Percentiles rank a stretch among this genome's conserved stretches.
Evolutionary conservation across 78 protist species (phyloP).

Genomic region (Dictyostelium firmibasis): DNA sequence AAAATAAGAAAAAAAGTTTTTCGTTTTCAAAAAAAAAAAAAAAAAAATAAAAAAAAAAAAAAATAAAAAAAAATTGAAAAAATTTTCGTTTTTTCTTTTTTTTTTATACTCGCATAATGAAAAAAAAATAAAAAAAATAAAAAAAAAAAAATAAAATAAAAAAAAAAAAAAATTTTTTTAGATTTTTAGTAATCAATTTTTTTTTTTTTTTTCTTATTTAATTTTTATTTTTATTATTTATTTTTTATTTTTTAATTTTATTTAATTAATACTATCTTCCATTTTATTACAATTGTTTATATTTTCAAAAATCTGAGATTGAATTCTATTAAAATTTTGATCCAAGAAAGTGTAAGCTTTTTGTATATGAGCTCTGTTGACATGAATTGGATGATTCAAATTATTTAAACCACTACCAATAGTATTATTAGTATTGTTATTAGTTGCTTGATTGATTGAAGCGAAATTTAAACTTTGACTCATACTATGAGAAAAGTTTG

Average conservation of each 20-base stretch:
- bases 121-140: background rate
- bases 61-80: background rate
- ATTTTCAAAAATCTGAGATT: conserved; percentile 7
- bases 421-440: background rate
- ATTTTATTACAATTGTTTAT: conserved; percentile 1
- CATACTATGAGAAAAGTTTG: background rate
- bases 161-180: background rate
- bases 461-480: background rate
- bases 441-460: background rate
- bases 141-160: background rate
- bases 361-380: background rate
- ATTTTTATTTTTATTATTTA: background rate
- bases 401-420: background rate
- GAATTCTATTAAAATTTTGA: background rate
- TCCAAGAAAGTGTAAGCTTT: background rate
- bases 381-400: background rate
- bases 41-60: background rate
- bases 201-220: background rate
- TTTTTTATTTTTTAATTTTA: background rate
- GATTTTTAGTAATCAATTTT: background rate
- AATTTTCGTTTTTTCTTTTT: background rate
- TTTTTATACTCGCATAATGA: background rate
- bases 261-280: background rate
- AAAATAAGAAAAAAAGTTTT: background rate
- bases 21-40: background rate